Evolutionary conservation across 257 asterid genomes (phyloP), one percentile per base, ranked within the genome.

Genomic region (Solanum piurae): DNA sequence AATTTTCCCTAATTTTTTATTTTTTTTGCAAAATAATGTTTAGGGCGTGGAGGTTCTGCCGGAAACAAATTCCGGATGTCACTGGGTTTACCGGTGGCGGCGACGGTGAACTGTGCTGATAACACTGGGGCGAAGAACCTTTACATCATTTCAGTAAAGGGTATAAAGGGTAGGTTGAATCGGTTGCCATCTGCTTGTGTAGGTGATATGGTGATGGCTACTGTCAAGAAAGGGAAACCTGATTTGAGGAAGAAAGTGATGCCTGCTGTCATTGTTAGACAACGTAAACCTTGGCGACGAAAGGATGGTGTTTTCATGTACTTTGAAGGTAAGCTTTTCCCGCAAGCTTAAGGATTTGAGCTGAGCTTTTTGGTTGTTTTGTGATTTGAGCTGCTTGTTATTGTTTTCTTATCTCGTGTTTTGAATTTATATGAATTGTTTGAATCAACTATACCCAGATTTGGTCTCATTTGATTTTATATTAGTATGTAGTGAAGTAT

Each of bases 181-280:
- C 88, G 95, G 89, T 90, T 93, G 62, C 95, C 95, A 29, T 93
- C 98, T 14, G 96, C 95, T 72, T 93, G 97, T 75, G 97, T 93
- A 2, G 95, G 93, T 13, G 95, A 94, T 87, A 94, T 93, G 97
- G 97, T 93, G 36, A 94, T 93, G 96, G 94, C 94, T 62, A 93
- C 97, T 33, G 98, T 93, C 68, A 93, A 94, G 86, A 94, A 93
- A 86, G 94, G 98, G 37, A 94, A 93, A 88, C 96, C 96, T 87
- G 98, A 93, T 33, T 84, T 93, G 88, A 87, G 95, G 87, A 93
- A 94, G 89, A 92, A 92, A 92, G 96, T 93, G n/a, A 93, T 91
- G 95, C 96, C 95, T 1, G 96, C 95, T 66, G 96, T 94, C 62
- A 93, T 92, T 74, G 95, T 94, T 12, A 90, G 96, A 76, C 94